Evolutionary conservation across 2,329 filamentous ascomycete genomes (phyloP).

Genomic region (Alternaria sp.): DNA sequence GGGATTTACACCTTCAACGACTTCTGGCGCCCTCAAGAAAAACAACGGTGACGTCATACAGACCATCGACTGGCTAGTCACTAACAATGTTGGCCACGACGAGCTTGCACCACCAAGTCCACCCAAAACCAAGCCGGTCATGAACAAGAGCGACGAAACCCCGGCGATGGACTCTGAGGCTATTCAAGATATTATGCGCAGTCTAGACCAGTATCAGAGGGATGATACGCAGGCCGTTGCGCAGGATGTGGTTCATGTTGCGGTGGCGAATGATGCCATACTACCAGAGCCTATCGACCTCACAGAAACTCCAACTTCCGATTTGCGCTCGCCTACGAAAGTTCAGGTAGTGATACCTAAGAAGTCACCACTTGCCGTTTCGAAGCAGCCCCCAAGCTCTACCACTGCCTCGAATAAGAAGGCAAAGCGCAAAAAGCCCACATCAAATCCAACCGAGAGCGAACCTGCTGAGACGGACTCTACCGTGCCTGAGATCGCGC

Average conservation of each 20-base stretch:
- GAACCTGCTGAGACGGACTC: background rate
- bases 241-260: background rate
- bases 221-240: background rate
- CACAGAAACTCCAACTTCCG: background rate
- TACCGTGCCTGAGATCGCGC: background rate
- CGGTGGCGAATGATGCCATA: background rate
- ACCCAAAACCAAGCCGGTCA: conserved; percentile 9
- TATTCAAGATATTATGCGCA: conserved; percentile 8
- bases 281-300: background rate
- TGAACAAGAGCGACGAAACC: background rate
- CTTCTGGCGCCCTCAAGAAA: conserved; percentile 29
- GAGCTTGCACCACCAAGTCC: conserved; percentile 34
- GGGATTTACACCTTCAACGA: conserved; percentile 44
- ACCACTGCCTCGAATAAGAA: conserved; percentile 14
- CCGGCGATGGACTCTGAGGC: conserved; percentile 1
- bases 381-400: background rate
- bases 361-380: conserved; percentile 7
- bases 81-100: conserved; percentile 32
- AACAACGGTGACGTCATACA: conserved; percentile 39
- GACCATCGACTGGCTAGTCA: conserved; percentile 42
- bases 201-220: conserved; percentile 9
- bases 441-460: conserved; percentile 18
- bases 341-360: conserved; percentile 35
- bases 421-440: conserved; percentile 32
- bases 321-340: conserved; percentile 10